Percentiles rank a stretch among this genome's conserved stretches.
These are phyloP conservation scores for Syzygium syzygioides DNA, from an alignment of 441 rosid species.

Conservation along the genomic window DNA sequence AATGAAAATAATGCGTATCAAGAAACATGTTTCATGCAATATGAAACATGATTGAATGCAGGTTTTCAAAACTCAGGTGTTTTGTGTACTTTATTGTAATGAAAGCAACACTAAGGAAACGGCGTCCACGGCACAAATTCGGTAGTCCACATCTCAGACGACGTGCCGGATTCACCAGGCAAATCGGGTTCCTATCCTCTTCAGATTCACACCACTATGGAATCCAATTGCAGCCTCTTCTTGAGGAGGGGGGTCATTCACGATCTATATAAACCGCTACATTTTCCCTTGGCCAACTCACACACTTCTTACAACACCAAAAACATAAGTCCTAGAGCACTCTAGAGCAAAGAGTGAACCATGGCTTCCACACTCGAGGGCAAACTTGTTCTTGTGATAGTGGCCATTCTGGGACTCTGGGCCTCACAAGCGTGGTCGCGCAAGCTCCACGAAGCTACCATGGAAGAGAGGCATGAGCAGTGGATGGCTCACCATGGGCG, in stretches of 20 bases:
- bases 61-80: background rate
- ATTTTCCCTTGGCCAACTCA: background rate
- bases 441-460: background rate
- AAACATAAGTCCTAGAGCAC: background rate
- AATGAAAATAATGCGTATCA: background rate
- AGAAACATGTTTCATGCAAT: background rate
- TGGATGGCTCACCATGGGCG: conserved; percentile 3
- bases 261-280: background rate
- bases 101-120: background rate
- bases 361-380: background rate
- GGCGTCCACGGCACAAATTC: background rate
- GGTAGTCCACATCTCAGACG: background rate
- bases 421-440: background rate
- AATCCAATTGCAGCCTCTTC: background rate
- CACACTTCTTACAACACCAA: background rate
- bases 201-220: background rate
- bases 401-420: background rate
- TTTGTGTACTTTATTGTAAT: background rate
- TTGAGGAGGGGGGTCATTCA: background rate
- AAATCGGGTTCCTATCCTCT: background rate
- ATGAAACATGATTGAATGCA: background rate
- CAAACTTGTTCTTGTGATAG: background rate
- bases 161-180: background rate
- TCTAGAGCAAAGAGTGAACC: background rate
- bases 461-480: background rate